These are phyloP conservation scores for Scheffersomyces parashehatae DNA, from an alignment of 1,139 yeast species.

Conservation along the genomic window DNA sequence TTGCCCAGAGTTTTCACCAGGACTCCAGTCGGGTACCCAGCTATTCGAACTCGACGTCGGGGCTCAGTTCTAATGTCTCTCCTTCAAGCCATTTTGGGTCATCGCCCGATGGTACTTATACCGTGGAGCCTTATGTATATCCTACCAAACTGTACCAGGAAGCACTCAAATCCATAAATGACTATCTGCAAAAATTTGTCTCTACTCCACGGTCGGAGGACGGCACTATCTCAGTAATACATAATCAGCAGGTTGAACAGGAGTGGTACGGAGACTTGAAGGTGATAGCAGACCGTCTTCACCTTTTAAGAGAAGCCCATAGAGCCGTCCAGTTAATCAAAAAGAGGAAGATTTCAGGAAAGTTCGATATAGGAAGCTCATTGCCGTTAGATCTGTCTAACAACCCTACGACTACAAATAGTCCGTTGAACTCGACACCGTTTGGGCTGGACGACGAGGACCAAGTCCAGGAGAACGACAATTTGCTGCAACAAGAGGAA, in stretches of 20 bases:
- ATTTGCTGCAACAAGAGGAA: conserved; percentile 17
- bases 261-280: conserved; percentile 29
- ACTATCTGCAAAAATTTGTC: conserved; percentile 6
- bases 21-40: no score
- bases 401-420: conserved; percentile 2
- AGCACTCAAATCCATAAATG: conserved; percentile 11
- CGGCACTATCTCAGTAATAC: conserved; percentile 1
- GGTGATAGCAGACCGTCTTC: conserved; percentile 29
- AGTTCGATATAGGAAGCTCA: conserved; percentile 1
- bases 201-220: neutral
- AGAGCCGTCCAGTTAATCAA: conserved; percentile 26
- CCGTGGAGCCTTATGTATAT: no score
- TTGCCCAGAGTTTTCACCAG: no score
- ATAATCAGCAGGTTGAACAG: conserved; percentile 10
- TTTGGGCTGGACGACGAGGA: conserved; percentile 13
- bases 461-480: conserved; percentile 6
- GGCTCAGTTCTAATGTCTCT: no score
- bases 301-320: conserved; percentile 32
- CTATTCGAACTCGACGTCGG: no score
- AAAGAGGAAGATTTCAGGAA: conserved; percentile 14
- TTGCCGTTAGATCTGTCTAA: neutral
- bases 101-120: no score
- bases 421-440: conserved; percentile 3
- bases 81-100: no score
- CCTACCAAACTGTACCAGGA: neutral